Evolutionary conservation across 2,329 filamentous ascomycete species (phyloP).

Genomic region (Mariannaea sp.): DNA sequence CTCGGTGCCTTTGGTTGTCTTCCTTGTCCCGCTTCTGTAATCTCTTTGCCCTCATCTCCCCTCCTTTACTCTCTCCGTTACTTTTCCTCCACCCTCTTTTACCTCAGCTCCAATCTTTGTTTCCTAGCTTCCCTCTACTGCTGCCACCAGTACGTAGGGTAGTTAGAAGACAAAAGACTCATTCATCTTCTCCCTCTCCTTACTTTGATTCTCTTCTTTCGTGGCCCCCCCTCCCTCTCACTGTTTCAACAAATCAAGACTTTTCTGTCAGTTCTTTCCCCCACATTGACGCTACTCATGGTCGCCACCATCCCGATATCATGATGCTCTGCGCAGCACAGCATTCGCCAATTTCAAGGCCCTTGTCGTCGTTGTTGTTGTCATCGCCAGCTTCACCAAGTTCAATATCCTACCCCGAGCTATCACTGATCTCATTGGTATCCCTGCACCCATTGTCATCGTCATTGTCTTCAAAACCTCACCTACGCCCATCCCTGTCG

Average conservation of each 20-base stretch:
- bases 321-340: constrained; percentile 50
- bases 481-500: constrained; percentile 17
- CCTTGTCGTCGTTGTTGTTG: constrained; percentile 29
- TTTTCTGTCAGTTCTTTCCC: constrained; percentile 11
- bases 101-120: background rate
- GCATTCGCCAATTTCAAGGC: constrained; percentile 41
- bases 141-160: constrained; percentile 12
- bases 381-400: constrained; percentile 13
- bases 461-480: constrained; percentile 7
- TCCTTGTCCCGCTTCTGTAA: background rate
- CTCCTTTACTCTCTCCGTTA: background rate
- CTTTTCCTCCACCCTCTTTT: background rate
- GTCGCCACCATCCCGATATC: constrained; percentile 43
- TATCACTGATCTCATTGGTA: constrained; percentile 21
- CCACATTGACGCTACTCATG: constrained; percentile 40
- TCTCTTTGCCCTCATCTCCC: background rate
- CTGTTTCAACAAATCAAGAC: constrained; percentile 15
- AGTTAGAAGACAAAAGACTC: constrained; percentile 18
- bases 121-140: constrained; percentile 21
- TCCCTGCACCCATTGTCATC: constrained; percentile 7
- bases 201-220: constrained; percentile 1
- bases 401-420: constrained; percentile 16
- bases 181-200: constrained; percentile 2
- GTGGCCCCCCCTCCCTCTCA: background rate
- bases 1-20: background rate